Evolutionary conservation across 768 basidiomycete species (phyloP), one percentile per base, ranked within the genome.

Genomic region (Basidioascus undulatus): DNA sequence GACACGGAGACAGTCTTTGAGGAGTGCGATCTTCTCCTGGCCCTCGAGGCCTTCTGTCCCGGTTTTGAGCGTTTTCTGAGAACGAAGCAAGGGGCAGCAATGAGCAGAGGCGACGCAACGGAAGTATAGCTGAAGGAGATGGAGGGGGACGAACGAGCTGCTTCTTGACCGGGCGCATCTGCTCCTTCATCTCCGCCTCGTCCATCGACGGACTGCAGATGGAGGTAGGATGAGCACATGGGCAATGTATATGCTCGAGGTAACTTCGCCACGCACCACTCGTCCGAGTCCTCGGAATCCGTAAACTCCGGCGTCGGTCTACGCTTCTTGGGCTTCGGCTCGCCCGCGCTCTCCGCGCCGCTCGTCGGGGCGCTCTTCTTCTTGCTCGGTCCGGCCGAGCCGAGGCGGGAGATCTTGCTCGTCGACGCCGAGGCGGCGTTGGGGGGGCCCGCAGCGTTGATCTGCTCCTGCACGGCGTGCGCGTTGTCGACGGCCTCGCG

Each of bases 271-370:
- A 11, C 16, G 30, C 28, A 30, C 28, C 28, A 30, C 15, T 15
- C 28, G 15, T 15, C 15, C 10, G 28, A 30, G 28, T 30, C 28
- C 28, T 30, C 28, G 15, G 82, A 82, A 55, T 86, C 83, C 1
- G 89, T 94, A 56, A 86, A 94, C 13, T 82, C 86, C 4, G 89
- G 87, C 5, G 87, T 92, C n/a, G 84, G 77, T 52, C 83, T 71
- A 49, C 84, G 72, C 59, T 94, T 89, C 54, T 77, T 71, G 59
- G 83, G 80, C 50, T 67, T 51, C 19, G 39, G 3, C 30, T 23
- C 35, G 16, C 18, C 26, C 5, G 31, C 6, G 16, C n/a, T 10
- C 3, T 21, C 31, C 37, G 15, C 24, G n/a, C 31, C 21, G 37
- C n/a, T 32, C 12, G 16, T 40, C 30, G 28, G 11, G 5, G 26